phyloP scores from a whole-genome alignment of 768 basidiomycete species.

The Tremella fuciformis region DNA sequence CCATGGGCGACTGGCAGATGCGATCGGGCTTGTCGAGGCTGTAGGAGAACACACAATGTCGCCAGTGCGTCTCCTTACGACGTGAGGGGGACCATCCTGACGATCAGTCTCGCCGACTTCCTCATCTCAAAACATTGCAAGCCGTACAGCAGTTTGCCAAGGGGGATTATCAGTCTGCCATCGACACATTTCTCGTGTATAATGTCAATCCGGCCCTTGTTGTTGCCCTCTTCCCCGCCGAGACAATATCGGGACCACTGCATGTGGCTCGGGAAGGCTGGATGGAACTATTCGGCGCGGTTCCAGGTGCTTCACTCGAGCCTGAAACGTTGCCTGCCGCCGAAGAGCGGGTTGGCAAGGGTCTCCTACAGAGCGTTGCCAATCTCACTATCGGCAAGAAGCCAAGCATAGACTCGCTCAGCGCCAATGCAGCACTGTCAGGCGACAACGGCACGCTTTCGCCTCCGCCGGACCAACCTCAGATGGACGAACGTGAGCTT shows the following conservation, averaged over 20 bases:
- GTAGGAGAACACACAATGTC: conserved; percentile 58
- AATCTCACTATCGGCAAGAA: conserved; percentile 28
- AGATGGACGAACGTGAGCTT: conserved; percentile 38
- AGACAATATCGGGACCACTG: conserved; percentile 73
- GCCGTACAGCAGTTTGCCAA: conserved; percentile 74
- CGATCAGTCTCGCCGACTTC: conserved; percentile 36
- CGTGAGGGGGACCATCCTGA: background rate
- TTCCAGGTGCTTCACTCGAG: conserved; percentile 47
- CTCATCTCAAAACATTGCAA: conserved; percentile 66
- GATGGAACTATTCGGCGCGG: conserved; percentile 80
- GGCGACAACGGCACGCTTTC: conserved; percentile 14
- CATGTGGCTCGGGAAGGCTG: conserved; percentile 67
- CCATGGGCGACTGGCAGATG: conserved; percentile 69
- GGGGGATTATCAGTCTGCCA: conserved; percentile 69
- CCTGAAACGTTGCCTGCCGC: conserved; percentile 33
- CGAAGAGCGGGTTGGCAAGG: conserved; percentile 36
- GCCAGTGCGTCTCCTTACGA: conserved; percentile 21
- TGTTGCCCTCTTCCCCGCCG: conserved; percentile 74
- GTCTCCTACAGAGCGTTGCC: conserved; percentile 28
- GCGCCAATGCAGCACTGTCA: conserved; percentile 1
- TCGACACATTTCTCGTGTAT: conserved; percentile 80
- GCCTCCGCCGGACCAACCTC: conserved; percentile 11
- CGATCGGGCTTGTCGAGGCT: conserved; percentile 70
- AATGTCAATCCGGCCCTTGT: conserved; percentile 93
- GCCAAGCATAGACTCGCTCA: conserved; percentile 44